These are phyloP conservation scores for Trichomonascaceae sp. DNA, from an alignment of 1,139 yeast genomes.

Conservation along the genomic window DNA sequence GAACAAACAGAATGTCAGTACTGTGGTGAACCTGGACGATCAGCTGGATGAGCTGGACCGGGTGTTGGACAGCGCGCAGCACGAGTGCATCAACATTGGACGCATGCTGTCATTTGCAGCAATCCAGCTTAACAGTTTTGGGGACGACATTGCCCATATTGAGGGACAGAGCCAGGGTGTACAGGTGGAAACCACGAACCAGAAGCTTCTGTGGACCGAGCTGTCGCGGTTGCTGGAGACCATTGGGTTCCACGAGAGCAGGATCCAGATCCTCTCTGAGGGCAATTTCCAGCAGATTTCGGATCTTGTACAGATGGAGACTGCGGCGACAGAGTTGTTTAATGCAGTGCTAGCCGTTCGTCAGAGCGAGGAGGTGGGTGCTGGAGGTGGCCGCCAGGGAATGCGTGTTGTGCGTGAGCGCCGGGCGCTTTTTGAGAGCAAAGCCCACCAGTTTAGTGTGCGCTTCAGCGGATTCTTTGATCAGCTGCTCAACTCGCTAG, in stretches of 20 bases:
- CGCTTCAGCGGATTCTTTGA: neutral
- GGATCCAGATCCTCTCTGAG: constrained; percentile 36
- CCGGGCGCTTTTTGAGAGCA: constrained; percentile 45
- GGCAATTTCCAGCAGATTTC: constrained; percentile 38
- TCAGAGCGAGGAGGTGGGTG: constrained; percentile 6
- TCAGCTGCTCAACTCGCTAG: neutral
- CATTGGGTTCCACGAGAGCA: constrained; percentile 48
- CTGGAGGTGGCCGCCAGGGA: constrained; percentile 14
- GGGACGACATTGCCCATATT: constrained; percentile 55
- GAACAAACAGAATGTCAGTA: constrained; percentile 37
- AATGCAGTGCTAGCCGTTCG: constrained; percentile 36
- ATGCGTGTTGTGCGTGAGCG: constrained; percentile 70
- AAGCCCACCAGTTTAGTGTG: constrained; percentile 38
- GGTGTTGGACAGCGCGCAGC: constrained; percentile 35
- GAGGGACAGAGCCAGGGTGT: constrained; percentile 72
- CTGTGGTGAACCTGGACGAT: constrained; percentile 34
- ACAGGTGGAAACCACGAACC: constrained; percentile 75
- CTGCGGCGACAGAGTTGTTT: constrained; percentile 44
- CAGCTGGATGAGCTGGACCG: constrained; percentile 33
- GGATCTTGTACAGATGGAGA: constrained; percentile 40
- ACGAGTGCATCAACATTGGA: constrained; percentile 53
- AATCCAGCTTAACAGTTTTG: constrained; percentile 46
- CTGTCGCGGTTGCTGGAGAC: constrained; percentile 55
- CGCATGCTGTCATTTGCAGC: constrained; percentile 42
- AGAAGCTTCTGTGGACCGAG: constrained; percentile 58